These are phyloP conservation scores for Aureobasidium sp. DNA, from an alignment of 2,329 filamentous ascomycete species.

Conservation along the genomic window DNA sequence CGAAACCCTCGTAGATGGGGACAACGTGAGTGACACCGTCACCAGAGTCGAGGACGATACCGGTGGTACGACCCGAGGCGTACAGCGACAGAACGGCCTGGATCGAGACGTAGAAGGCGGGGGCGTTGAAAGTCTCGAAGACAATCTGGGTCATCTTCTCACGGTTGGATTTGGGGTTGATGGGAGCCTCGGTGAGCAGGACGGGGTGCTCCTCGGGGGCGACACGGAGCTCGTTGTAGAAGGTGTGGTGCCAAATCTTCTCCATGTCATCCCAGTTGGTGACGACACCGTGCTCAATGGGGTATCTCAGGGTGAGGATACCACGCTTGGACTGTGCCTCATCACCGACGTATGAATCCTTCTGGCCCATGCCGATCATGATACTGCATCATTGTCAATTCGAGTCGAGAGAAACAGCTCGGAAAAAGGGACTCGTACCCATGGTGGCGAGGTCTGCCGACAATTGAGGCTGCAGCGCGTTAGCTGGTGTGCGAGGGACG, in stretches of 20 bases:
- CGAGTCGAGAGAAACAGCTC: slow-evolving; percentile 17
- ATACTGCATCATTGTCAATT: slow-evolving; percentile 57
- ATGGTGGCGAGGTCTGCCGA: slow-evolving; percentile 99
- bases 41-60: slow-evolving; percentile 99
- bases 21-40: slow-evolving; percentile 99
- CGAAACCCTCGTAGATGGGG: slow-evolving; percentile 99
- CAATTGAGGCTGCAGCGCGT: slow-evolving; percentile 75
- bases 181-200: slow-evolving; percentile 96
- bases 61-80: slow-evolving; percentile 99
- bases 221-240: slow-evolving; percentile 99
- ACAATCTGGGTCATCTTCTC: slow-evolving; percentile 99
- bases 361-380: slow-evolving; percentile 99
- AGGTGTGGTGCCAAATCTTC: slow-evolving; percentile 99
- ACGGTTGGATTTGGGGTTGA: slow-evolving; percentile 99
- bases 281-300: slow-evolving; percentile 99
- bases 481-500: slow-evolving; percentile 20
- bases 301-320: slow-evolving; percentile 99
- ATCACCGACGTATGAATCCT: slow-evolving; percentile 99
- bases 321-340: slow-evolving; percentile 99
- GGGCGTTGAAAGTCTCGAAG: slow-evolving; percentile 99
- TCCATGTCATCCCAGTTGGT: slow-evolving; percentile 99
- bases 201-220: slow-evolving; percentile 99
- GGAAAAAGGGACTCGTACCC: slow-evolving; percentile 59
- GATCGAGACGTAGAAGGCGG: slow-evolving; percentile 99
- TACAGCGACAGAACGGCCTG: slow-evolving; percentile 99